Percentiles rank a stretch among this genome's conserved stretches.
Conservation (phyloP, 2,329 filamentous ascomycete genomes). For the Ophiostoma himal-ulmi region DNA sequence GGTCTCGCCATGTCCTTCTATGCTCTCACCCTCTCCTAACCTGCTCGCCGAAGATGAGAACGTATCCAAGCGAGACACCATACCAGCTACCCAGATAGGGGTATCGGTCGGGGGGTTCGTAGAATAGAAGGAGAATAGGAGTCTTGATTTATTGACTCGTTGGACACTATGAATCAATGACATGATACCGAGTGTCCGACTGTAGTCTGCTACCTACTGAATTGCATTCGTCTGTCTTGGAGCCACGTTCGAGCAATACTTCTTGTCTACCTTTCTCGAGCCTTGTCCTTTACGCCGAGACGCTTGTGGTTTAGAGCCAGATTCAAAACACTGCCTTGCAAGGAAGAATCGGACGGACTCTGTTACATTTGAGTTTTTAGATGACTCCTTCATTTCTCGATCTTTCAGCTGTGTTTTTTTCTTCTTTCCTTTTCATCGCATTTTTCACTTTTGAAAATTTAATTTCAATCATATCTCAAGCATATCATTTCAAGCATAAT, state of each 20-base stretch:
- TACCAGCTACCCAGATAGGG: not conserved
- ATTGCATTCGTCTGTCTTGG: not conserved
- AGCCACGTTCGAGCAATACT: not conserved
- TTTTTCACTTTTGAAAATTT: not conserved
- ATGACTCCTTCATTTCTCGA: not conserved
- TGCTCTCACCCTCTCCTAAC: not conserved
- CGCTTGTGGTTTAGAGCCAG: not conserved
- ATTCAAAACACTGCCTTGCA: conserved; percentile 3
- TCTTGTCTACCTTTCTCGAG: not conserved
- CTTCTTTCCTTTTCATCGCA: not conserved
- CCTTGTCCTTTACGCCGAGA: not conserved
- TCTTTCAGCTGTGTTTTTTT: too few species aligned
- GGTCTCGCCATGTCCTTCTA: not conserved
- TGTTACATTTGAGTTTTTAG: not conserved
- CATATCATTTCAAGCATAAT: not conserved
- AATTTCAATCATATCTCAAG: not conserved
- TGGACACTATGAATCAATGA: not conserved
- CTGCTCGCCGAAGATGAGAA: conserved; percentile 1
- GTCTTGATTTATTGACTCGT: too few species aligned
- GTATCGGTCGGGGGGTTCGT: not conserved
- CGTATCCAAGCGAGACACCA: not conserved
- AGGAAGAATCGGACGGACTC: not conserved
- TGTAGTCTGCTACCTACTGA: too few species aligned
- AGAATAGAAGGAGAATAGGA: not conserved
- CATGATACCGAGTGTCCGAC: too few species aligned